Evolutionary conservation across 1,284 basidiomycete species (phyloP).

Genomic region (Nidula niveotomentosa): DNA sequence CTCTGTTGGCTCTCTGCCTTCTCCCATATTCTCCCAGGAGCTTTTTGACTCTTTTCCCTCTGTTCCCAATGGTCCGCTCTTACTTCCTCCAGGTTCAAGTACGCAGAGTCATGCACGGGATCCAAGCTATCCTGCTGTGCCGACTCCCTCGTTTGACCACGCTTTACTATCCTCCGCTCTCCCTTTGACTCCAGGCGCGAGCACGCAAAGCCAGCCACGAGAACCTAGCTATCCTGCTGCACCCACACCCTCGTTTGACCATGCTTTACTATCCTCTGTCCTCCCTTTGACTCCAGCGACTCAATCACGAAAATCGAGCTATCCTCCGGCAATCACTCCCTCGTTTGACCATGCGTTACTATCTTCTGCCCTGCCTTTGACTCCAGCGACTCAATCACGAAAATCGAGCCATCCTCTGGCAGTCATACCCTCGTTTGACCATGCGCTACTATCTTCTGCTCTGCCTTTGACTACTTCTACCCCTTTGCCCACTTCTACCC

Average conservation of each 20-base stretch:
- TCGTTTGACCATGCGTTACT: neutral
- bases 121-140: constrained; percentile 1
- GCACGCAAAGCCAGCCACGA: neutral
- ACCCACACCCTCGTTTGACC: neutral
- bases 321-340: neutral
- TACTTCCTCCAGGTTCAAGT: constrained; percentile 7
- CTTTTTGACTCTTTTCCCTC: constrained; percentile 59
- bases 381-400: no score
- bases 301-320: no score
- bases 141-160: constrained; percentile 20
- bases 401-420: no score
- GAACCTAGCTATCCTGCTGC: neutral
- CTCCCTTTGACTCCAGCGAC: no score
- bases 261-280: neutral
- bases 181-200: constrained; percentile 6
- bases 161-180: constrained; percentile 22
- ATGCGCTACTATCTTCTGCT: no score
- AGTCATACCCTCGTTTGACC: no score
- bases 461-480: no score
- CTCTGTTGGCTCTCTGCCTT: constrained; percentile 34
- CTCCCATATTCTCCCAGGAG: constrained; percentile 42
- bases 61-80: constrained; percentile 42
- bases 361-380: no score
- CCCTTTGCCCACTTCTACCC: no score
- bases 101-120: constrained; percentile 6